Conservation (phyloP, 306 rosid species). For the Mimosa bimucronata region DNA sequence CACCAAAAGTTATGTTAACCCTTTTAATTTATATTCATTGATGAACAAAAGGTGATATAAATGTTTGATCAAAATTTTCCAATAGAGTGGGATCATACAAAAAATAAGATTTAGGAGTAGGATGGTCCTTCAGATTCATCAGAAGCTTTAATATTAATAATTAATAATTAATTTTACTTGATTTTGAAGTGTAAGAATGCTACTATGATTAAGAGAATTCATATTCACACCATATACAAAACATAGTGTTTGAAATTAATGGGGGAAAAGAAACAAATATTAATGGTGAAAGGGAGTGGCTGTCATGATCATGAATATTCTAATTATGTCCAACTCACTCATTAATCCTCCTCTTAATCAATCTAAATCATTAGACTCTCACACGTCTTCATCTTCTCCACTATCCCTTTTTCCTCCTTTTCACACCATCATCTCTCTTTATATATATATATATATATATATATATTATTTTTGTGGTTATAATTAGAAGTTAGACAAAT, state of each 20-base stretch:
- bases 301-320: slow-evolving; percentile 40
- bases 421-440: neutral
- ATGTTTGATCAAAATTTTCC: neutral
- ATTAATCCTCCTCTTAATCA: slow-evolving; percentile 38
- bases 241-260: neutral
- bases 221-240: neutral
- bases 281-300: slow-evolving; percentile 17
- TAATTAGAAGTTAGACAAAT: too few species aligned
- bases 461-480: too few species aligned
- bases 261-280: neutral
- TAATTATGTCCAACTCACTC: slow-evolving; percentile 50
- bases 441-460: slow-evolving; percentile 4
- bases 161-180: slow-evolving; percentile 12
- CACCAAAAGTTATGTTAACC: too few species aligned
- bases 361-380: slow-evolving; percentile 52
- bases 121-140: neutral
- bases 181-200: slow-evolving; percentile 40
- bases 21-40: neutral
- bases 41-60: neutral
- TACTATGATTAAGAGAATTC: slow-evolving; percentile 33
- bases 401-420: neutral
- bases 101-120: neutral
- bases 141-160: neutral
- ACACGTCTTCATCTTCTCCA: neutral
- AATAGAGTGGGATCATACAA: neutral